These are phyloP conservation scores for Pestalotiopsis sp. DNA, from an alignment of 2,329 filamentous ascomycete genomes.

Conservation along the genomic window DNA sequence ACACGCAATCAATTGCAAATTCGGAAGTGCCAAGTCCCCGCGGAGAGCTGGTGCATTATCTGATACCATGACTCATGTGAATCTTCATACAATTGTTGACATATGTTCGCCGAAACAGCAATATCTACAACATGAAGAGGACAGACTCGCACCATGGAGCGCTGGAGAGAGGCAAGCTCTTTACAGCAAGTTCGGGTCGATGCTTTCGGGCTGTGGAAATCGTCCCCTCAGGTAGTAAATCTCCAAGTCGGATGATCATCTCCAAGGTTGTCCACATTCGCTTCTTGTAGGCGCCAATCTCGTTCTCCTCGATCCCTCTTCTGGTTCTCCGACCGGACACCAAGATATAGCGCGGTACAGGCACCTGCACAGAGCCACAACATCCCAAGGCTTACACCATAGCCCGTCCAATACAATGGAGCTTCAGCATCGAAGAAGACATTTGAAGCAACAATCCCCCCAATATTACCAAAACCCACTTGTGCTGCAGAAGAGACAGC, in stretches of 20 bases:
- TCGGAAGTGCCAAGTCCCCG: too few species aligned
- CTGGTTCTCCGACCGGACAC: conserved; percentile 37
- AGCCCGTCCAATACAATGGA: conserved; percentile 52
- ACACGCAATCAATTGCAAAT: too few species aligned
- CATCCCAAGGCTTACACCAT: conserved; percentile 47
- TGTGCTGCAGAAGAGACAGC: conserved; percentile 54
- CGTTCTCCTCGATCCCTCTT: conserved; percentile 34
- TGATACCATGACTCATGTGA: too few species aligned
- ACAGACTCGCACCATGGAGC: not conserved
- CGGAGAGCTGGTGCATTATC: too few species aligned
- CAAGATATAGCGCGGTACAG: conserved; percentile 29
- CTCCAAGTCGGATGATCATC: conserved; percentile 40
- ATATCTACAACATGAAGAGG: too few species aligned
- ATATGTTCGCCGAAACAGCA: too few species aligned
- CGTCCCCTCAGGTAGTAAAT: conserved; percentile 25
- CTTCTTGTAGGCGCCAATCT: conserved; percentile 29
- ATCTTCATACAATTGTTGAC: too few species aligned
- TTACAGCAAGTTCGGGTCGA: not conserved
- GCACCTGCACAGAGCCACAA: conserved; percentile 45
- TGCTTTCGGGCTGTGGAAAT: not conserved
- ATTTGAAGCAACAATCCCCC: conserved; percentile 53
- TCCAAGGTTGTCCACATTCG: conserved; percentile 37
- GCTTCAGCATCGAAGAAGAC: conserved; percentile 50
- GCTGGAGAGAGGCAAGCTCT: not conserved
- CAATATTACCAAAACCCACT: conserved; percentile 52